Percentiles rank a stretch among this genome's conserved stretches.
Evolutionary conservation across 2,329 filamentous ascomycete genomes (phyloP).

Genomic region (Xenoacremonium recifei): DNA sequence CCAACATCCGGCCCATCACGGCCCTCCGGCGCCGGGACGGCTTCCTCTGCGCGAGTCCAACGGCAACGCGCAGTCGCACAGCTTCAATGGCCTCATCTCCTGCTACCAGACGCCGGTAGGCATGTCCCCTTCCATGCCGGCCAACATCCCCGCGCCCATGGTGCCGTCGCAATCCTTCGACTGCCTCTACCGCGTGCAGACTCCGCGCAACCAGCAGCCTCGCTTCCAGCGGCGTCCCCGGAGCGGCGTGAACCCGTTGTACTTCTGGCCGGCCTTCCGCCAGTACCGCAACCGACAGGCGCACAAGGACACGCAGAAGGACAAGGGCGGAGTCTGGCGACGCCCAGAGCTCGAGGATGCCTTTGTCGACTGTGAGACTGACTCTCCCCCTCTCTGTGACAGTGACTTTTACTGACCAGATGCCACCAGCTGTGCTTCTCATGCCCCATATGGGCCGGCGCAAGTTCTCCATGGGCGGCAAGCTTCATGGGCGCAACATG

Average conservation of each 20-base stretch:
- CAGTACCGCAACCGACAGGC: slow-evolving; percentile 65
- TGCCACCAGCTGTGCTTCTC: slow-evolving; percentile 57
- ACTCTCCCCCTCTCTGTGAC: neutral
- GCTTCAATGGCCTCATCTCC: slow-evolving; percentile 40
- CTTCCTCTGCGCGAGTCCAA: slow-evolving; percentile 52
- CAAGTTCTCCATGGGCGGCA: slow-evolving; percentile 64
- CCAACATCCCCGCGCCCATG: slow-evolving; percentile 50
- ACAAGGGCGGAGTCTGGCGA: slow-evolving; percentile 56
- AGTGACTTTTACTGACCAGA: slow-evolving; percentile 16
- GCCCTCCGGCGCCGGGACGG: too few species aligned
- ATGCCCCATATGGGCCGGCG: slow-evolving; percentile 66
- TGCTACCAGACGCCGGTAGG: slow-evolving; percentile 43
- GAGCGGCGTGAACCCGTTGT: slow-evolving; percentile 55
- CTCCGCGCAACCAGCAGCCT: slow-evolving; percentile 37
- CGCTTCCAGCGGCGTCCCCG: slow-evolving; percentile 35
- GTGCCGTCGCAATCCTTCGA: slow-evolving; percentile 49
- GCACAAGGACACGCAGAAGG: slow-evolving; percentile 59
- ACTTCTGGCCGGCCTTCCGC: slow-evolving; percentile 60
- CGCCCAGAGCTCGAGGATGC: slow-evolving; percentile 60
- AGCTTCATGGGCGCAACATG: slow-evolving; percentile 67
- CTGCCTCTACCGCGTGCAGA: slow-evolving; percentile 37
- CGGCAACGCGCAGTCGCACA: slow-evolving; percentile 49
- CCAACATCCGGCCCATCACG: too few species aligned
- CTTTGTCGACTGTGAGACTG: slow-evolving; percentile 62
- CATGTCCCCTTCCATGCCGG: slow-evolving; percentile 44